phyloP scores from a whole-genome alignment of 2,329 filamentous ascomycete species.

The Botryotinia globosa region DNA sequence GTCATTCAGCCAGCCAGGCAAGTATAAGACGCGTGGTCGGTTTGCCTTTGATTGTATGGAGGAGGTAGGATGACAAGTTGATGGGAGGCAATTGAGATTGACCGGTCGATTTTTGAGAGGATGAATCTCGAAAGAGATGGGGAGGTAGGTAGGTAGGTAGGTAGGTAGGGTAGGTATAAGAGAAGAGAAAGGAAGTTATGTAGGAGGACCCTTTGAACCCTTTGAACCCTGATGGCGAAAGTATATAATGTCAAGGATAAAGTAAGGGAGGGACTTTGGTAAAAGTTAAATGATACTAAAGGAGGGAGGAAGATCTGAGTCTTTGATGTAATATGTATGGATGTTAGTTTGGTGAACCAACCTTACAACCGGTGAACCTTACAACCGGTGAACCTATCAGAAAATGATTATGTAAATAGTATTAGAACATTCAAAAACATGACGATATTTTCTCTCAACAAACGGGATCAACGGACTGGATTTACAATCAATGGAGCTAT shows the following conservation, averaged over 20 bases:
- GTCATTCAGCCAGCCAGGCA: conserved; percentile 17
- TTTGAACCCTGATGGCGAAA: neutral
- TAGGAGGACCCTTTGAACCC: neutral
- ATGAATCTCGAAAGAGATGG: neutral
- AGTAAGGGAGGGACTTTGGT: conserved; percentile 1
- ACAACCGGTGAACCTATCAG: neutral
- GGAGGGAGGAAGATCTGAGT: neutral
- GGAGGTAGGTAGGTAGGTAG: neutral
- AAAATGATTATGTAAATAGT: neutral
- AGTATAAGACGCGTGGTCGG: neutral
- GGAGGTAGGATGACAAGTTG: neutral
- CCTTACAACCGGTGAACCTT: neutral
- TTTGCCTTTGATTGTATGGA: neutral
- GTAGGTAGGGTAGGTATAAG: neutral
- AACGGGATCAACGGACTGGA: neutral
- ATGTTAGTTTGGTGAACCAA: neutral
- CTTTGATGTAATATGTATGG: neutral
- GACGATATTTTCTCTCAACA: neutral
- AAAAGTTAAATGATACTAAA: neutral
- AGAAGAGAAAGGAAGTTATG: neutral
- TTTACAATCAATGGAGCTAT: neutral
- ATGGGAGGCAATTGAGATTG: neutral
- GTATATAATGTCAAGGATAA: neutral
- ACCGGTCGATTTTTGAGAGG: neutral
- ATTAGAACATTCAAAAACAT: conserved; percentile 2